Evolutionary conservation across 2,329 filamentous ascomycete genomes (phyloP).

Genomic region (Hymenoscyphus repandus): DNA sequence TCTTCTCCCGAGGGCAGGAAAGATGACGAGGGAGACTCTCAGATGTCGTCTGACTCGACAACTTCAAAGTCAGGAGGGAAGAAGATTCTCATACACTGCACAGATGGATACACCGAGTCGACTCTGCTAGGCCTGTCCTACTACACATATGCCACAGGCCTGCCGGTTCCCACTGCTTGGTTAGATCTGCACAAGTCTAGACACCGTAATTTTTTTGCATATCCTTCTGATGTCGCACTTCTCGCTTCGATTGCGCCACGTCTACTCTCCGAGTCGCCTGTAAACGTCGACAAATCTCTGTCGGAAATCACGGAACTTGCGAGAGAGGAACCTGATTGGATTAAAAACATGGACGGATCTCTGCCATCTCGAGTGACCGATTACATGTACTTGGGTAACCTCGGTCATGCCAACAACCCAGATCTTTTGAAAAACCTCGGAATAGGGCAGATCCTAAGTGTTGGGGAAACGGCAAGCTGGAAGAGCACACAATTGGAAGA

Average conservation of each 20-base stretch:
- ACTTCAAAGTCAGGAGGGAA: constrained; percentile 33
- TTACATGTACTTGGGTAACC: constrained; percentile 94
- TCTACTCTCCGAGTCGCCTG: constrained; percentile 67
- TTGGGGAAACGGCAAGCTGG: constrained; percentile 87
- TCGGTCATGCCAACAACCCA: constrained; percentile 90
- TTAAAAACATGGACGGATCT: constrained; percentile 79
- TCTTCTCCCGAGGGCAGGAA: constrained; percentile 23
- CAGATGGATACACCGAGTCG: constrained; percentile 93
- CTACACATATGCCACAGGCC: constrained; percentile 83
- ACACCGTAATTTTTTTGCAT: constrained; percentile 91
- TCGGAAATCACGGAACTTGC: constrained; percentile 48
- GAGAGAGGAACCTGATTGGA: constrained; percentile 68
- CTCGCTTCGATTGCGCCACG: constrained; percentile 72
- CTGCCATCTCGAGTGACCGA: constrained; percentile 83
- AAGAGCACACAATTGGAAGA: constrained; percentile 59
- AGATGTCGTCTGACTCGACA: constrained; percentile 37
- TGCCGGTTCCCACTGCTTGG: constrained; percentile 80
- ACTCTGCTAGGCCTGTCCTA: constrained; percentile 87
- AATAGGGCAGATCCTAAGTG: constrained; percentile 82
- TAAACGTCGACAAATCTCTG: constrained; percentile 42
- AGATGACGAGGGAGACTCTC: constrained; percentile 49
- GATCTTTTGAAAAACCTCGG: constrained; percentile 73
- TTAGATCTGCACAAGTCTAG: constrained; percentile 74
- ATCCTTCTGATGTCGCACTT: constrained; percentile 81
- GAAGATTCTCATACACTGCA: constrained; percentile 85